Conservation (phyloP, 192 early-diverging fungal genomes). For the Powellomyces hirtus region DNA sequence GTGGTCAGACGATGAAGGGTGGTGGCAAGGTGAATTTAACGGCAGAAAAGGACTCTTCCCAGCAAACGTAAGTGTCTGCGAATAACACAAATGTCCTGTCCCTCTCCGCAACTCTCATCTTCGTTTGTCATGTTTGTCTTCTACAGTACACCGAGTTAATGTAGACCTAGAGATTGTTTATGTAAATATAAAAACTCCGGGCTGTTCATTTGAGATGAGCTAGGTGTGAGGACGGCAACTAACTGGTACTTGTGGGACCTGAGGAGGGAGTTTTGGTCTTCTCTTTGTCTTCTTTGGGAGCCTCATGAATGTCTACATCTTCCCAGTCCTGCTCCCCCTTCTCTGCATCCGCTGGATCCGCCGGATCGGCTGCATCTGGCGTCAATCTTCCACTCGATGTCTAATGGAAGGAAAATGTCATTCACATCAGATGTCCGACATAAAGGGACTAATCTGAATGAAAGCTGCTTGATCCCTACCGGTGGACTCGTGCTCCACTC, state of each 20-base stretch:
- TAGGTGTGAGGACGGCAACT: too few species aligned
- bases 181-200: too few species aligned
- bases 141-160: too few species aligned
- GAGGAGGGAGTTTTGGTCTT: too few species aligned
- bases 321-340: constrained; percentile 22
- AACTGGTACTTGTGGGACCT: too few species aligned
- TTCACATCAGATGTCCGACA: background rate
- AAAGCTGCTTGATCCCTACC: background rate
- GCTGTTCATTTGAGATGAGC: too few species aligned
- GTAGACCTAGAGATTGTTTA: too few species aligned
- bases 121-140: too few species aligned
- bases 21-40: constrained; percentile 51
- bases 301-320: constrained; percentile 23
- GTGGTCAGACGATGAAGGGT: constrained; percentile 44
- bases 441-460: background rate
- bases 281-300: background rate
- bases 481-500: constrained; percentile 39
- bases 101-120: too few species aligned
- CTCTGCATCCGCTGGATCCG: background rate
- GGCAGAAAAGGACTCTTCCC: constrained; percentile 54
- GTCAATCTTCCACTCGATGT: background rate
- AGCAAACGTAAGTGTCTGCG: constrained; percentile 38
- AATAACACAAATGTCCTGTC: too few species aligned
- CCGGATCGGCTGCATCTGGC: background rate
- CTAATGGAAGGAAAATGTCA: background rate